These are phyloP conservation scores for Corinectria fuckeliana DNA, from an alignment of 2,329 filamentous ascomycete genomes.

Conservation along the genomic window DNA sequence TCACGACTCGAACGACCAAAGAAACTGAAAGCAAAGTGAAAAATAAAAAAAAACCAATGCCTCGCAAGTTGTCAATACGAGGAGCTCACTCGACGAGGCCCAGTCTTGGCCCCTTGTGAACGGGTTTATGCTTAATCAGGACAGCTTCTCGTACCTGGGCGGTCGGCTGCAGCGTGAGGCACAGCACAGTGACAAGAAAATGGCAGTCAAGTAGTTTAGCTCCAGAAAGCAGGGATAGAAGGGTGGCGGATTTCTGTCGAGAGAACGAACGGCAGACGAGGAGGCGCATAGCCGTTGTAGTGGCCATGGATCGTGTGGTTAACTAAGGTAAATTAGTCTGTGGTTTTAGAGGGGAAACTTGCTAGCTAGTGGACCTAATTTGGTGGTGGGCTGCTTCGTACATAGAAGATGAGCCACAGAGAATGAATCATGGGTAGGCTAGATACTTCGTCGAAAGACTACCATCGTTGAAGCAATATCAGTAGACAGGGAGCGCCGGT, in stretches of 20 bases:
- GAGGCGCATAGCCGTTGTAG: not conserved
- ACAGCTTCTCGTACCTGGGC: constrained; percentile 8
- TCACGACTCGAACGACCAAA: not conserved
- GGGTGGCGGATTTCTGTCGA: not conserved
- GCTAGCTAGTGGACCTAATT: not conserved
- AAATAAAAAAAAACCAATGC: no score
- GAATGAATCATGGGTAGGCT: not conserved
- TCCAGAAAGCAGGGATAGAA: not conserved
- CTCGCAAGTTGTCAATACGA: constrained; percentile 12
- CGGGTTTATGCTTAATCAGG: constrained; percentile 17
- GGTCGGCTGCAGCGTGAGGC: constrained; percentile 5
- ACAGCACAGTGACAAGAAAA: not conserved
- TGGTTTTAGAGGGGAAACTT: no score
- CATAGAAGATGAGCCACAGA: not conserved
- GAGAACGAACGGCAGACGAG: not conserved
- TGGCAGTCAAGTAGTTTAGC: not conserved
- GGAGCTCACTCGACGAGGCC: not conserved
- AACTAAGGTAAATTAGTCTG: no score
- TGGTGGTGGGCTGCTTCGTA: no score
- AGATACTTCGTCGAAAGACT: no score
- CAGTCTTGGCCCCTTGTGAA: constrained; percentile 2
- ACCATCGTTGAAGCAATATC: not conserved
- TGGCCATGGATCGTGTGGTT: no score
- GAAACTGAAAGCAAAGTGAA: not conserved
- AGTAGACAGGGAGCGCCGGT: not conserved